A percentile compares a stretch with the other conserved stretches of the same genome.
Conservation (phyloP, 768 basidiomycete species). For the Lentinula raphanica region DNA sequence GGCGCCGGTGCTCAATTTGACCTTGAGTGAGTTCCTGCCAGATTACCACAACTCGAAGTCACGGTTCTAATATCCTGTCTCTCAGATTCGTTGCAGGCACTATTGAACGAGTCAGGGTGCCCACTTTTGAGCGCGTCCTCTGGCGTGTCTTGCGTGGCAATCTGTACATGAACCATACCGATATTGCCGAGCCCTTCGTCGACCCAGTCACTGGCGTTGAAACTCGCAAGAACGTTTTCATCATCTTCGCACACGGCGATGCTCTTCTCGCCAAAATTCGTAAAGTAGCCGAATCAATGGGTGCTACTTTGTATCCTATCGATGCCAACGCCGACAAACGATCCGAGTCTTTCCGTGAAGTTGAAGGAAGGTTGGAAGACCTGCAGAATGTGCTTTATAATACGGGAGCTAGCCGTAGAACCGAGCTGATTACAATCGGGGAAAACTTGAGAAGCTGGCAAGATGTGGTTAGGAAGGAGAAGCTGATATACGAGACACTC, state of each 20-base stretch:
- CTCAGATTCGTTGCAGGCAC: constrained; percentile 91
- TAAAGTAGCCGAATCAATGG: constrained; percentile 98
- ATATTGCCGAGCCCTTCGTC: constrained; percentile 89
- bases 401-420: constrained; percentile 76
- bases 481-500: constrained; percentile 91
- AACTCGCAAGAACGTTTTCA: constrained; percentile 97
- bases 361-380: constrained; percentile 85
- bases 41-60: neutral
- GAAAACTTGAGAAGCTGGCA: constrained; percentile 87
- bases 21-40: constrained; percentile 60
- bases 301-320: constrained; percentile 93
- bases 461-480: constrained; percentile 92
- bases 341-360: constrained; percentile 82
- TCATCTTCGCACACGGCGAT: constrained; percentile 97
- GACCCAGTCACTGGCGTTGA: constrained; percentile 80
- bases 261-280: constrained; percentile 93
- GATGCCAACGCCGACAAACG: constrained; percentile 93
- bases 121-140: constrained; percentile 93
- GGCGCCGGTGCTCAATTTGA: constrained; percentile 62
- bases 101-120: constrained; percentile 85
- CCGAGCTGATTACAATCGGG: constrained; percentile 78
- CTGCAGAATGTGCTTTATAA: constrained; percentile 85
- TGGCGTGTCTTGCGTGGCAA: constrained; percentile 98
- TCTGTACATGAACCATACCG: constrained; percentile 97
- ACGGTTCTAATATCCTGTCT: neutral